Conservation (phyloP, 2,329 filamentous ascomycete species). For the Calycina marina region DNA sequence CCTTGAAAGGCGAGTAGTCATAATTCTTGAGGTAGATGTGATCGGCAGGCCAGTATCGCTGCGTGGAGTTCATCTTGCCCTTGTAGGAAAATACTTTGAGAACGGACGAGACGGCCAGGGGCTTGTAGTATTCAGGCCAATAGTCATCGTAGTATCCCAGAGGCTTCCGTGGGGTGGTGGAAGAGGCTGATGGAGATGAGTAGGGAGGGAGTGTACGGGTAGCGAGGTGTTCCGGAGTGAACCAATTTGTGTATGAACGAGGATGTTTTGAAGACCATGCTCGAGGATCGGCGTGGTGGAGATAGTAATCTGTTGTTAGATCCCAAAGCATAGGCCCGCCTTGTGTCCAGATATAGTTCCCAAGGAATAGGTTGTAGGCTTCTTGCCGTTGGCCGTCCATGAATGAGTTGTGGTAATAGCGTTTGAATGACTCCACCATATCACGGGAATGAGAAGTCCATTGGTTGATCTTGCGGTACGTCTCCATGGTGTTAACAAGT, state of each 20-base stretch:
- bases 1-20: conserved; percentile 77
- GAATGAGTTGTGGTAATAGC: conserved; percentile 98
- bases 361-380: conserved; percentile 92
- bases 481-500: conserved; percentile 97
- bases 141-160: conserved; percentile 68
- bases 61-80: conserved; percentile 70
- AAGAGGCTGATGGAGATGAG: conserved; percentile 8
- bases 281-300: conserved; percentile 78
- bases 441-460: conserved; percentile 96
- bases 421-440: conserved; percentile 98
- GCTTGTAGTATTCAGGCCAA: conserved; percentile 94
- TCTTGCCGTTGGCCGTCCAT: conserved; percentile 95
- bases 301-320: conserved; percentile 83
- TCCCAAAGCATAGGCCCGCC: conserved; percentile 97
- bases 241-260: conserved; percentile 82
- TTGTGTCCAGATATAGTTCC: conserved; percentile 80
- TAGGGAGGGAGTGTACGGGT: conserved; percentile 29
- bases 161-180: conserved; percentile 15
- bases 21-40: conserved; percentile 59
- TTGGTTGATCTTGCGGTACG: conserved; percentile 96
- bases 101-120: conserved; percentile 74
- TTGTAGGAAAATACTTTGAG: conserved; percentile 76
- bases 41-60: conserved; percentile 67
- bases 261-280: conserved; percentile 48
- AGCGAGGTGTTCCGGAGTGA: conserved; percentile 56